Evolutionary conservation across 169 alveolate genomes (phyloP).

Genomic region (Haemoproteus tartakovskyi): DNA sequence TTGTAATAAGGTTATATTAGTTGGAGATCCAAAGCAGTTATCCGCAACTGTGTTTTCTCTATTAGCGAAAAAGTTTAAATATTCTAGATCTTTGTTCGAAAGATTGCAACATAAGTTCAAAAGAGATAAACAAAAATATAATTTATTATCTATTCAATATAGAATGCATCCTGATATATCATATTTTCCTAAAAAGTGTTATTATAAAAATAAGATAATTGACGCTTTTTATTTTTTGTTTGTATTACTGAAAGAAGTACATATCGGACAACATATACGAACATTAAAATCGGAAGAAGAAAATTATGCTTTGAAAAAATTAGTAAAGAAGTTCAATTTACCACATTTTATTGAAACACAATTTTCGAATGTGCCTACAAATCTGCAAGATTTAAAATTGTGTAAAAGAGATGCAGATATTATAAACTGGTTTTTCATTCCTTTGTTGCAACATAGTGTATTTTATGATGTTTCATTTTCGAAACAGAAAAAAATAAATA

Average conservation of each 20-base stretch:
- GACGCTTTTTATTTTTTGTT: slow-evolving; percentile 61
- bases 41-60: slow-evolving; percentile 95
- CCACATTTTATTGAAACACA: slow-evolving; percentile 16
- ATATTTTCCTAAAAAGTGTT: slow-evolving; percentile 88
- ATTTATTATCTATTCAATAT: slow-evolving; percentile 88
- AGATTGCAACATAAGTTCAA: slow-evolving; percentile 78
- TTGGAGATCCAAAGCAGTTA: slow-evolving; percentile 96
- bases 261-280: slow-evolving; percentile 7
- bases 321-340: slow-evolving; percentile 33
- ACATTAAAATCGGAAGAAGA: not conserved
- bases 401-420: slow-evolving; percentile 27
- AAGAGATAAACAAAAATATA: slow-evolving; percentile 72
- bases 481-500: slow-evolving; percentile 28
- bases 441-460: slow-evolving; percentile 66
- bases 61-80: slow-evolving; percentile 78
- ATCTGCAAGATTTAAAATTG: slow-evolving; percentile 20
- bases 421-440: slow-evolving; percentile 71
- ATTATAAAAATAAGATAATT: slow-evolving; percentile 81
- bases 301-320: too few species aligned
- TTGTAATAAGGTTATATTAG: slow-evolving; percentile 86
- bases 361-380: slow-evolving; percentile 19
- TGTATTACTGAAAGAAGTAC: slow-evolving; percentile 8
- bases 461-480: slow-evolving; percentile 61
- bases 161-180: slow-evolving; percentile 97
- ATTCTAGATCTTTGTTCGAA: slow-evolving; percentile 86